Evolutionary conservation across 768 basidiomycete species (phyloP), one percentile per base, ranked within the genome.

Genomic region (Amylocystis lapponica): DNA sequence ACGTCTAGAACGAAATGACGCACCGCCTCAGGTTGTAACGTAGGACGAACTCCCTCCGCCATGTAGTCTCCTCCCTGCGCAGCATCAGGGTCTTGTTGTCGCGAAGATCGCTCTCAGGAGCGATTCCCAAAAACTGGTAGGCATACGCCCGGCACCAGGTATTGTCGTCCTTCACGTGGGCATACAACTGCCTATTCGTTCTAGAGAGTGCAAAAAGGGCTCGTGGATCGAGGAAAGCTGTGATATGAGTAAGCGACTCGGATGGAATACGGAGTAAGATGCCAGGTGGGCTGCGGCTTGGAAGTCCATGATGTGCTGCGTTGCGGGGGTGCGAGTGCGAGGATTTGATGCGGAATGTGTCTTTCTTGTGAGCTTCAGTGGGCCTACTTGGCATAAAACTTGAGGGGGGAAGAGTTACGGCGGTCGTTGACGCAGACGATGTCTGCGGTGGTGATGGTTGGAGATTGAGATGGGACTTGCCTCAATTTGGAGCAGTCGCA

Each of bases 91-190:
- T 65, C 46, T 60, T 66, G 47, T 72, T 61, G 43, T 57, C 50
- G 26, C 70, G 56, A 25, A 83, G 61, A 46, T 78, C 74, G 42
- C 62, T 62, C 61, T 89, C 84, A 14, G 86, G 86, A 8, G 70
- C 63, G 40, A 88, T 73, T 37, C 76, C 79, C 33, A 88, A 59
- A 56, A 79, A 80, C 58, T 82, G 81, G 40, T 69, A 75, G 48
- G 79, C 66, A 61, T 86, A 87, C 22, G 89, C 88, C 17, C 78
- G 68, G 39, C 75, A 71, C 88, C 88, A 92, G 27, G 85, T 89
- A 55, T 77, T 81, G 47, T 92, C 88, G 53, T 86, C 74, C 42
- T 74, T 74, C 71, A 88, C 66, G 71, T 88, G 86, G 49, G 72
- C 66, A 57, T 72, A 68, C 43, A 88, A 69, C 46, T 55, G 57